Base-by-base conservation (phyloP, 2,329 filamentous ascomycete species). In the Zymoseptoria ardabiliae region DNA sequence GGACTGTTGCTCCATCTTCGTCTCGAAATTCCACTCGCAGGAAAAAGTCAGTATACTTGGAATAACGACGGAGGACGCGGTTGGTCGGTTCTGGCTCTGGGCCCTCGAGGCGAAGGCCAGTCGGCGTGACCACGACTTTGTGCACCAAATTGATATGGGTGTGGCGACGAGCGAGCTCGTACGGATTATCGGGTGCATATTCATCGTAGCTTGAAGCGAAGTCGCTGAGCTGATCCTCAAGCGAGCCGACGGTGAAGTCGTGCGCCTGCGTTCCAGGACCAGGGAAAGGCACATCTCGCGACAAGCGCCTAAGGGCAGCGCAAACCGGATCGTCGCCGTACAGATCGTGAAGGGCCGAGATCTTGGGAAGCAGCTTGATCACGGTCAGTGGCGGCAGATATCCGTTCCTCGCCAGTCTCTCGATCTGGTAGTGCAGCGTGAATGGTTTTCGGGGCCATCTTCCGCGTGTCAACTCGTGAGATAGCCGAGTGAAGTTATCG, bases 11-110 rank as follows among this genome's bases (percentile, higher is more conserved):
- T 0, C 87, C 87, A 66, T 89, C 82, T 69, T 95, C 90, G 53
- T 94, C 90, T 28, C 80, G 80, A 66, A 94, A 91, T 6, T 84
- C 81, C 0, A 92, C 87, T 0, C 90, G 81, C 0, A 90, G 68
- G 65, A 91, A 91, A 65, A 81, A 79, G 52, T 88, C 82, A 1
- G 80, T 80, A 58, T 85, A 77, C 0, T 80, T 67, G 0, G 79
- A 71, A 63, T 85, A 90, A 63, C 83, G 83, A n/a, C 89, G 82
- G 17, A 92, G 75, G 2, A 92, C 83, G 4, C 87, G 79, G 67
- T 91, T 91, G 60, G 84, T 86, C 6, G 82, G 82, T 69, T 90
- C 88, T 0, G 82, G 75, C 20, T 76, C 75, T 3, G 79, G 79
- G 0, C 79, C 79, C 58, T 75, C 72, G 4, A 81, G 70, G 61